These are phyloP conservation scores for Hyparrhenia diplandra DNA, from an alignment of 176 grass and related monocot species.

Conservation along the genomic window DNA sequence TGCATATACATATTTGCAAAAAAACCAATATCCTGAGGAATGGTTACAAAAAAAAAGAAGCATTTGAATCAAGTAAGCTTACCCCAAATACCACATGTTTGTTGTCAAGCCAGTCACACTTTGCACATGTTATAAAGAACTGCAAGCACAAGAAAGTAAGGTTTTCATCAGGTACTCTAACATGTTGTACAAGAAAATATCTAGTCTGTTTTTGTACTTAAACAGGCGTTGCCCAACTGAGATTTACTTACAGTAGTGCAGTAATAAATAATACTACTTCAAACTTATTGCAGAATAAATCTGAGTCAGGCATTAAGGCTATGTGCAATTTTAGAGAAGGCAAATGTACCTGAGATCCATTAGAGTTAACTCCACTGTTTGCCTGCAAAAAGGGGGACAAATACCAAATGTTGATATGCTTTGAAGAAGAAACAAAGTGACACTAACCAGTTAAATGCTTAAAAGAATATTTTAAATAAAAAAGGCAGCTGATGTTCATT, in stretches of 20 bases:
- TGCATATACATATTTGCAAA: neutral
- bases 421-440: neutral
- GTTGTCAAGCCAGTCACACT: constrained; percentile 99
- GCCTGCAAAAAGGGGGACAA: constrained; percentile 44
- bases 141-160: constrained; percentile 41
- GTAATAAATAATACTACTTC: neutral
- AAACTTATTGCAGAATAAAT: neutral
- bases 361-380: constrained; percentile 85
- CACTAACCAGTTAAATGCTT: neutral
- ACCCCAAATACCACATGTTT: constrained; percentile 98
- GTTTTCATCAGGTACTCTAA: constrained; percentile 1
- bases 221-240: neutral
- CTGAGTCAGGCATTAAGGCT: neutral
- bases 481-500: neutral
- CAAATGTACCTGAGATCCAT: constrained; percentile 82
- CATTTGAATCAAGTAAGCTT: constrained; percentile 28
- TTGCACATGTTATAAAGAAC: constrained; percentile 96
- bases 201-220: neutral
- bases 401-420: neutral
- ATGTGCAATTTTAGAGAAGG: neutral
- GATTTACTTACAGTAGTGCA: neutral
- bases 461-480: neutral
- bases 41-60: neutral
- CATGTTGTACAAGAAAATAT: neutral
- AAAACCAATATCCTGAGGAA: neutral